These are phyloP conservation scores for Ganoderma sinense DNA, from an alignment of 1,284 basidiomycete genomes.

Conservation along the genomic window DNA sequence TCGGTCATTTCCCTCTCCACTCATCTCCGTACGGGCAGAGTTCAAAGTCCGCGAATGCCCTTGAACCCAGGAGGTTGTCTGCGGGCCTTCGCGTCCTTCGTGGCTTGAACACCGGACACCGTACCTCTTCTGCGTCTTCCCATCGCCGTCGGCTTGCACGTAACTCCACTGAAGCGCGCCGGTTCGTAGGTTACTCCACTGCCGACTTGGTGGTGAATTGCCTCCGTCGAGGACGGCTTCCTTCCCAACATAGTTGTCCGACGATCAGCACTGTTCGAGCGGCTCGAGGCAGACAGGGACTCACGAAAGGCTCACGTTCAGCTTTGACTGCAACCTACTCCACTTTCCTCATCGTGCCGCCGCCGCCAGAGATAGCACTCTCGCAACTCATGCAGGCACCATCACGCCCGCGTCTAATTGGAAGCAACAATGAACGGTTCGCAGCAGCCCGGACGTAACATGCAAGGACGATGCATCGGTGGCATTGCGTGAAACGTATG, in stretches of 20 bases:
- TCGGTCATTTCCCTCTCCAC: conserved; percentile 10
- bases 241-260: conserved; percentile 1
- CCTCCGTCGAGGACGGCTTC: not conserved
- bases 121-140: conserved; percentile 9
- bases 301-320: conserved; percentile 7
- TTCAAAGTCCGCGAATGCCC: conserved; percentile 19
- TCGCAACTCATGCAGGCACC: conserved; percentile 11
- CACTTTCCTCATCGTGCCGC: not conserved
- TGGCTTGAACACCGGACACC: conserved; percentile 20
- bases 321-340: conserved; percentile 9
- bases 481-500: conserved; percentile 12
- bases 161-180: not conserved
- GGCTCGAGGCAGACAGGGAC: not conserved
- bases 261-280: conserved; percentile 13
- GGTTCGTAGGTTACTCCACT: not conserved
- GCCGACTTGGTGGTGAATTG: not conserved
- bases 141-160: not conserved
- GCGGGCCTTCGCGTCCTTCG: not conserved
- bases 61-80: conserved; percentile 7
- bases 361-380: not conserved
- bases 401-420: conserved; percentile 10
- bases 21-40: conserved; percentile 11
- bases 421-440: not conserved
- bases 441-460: conserved; percentile 9
- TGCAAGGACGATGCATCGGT: conserved; percentile 11